Base-by-base conservation (phyloP, 768 basidiomycete species). In the Boletus subcaerulescens region DNA sequence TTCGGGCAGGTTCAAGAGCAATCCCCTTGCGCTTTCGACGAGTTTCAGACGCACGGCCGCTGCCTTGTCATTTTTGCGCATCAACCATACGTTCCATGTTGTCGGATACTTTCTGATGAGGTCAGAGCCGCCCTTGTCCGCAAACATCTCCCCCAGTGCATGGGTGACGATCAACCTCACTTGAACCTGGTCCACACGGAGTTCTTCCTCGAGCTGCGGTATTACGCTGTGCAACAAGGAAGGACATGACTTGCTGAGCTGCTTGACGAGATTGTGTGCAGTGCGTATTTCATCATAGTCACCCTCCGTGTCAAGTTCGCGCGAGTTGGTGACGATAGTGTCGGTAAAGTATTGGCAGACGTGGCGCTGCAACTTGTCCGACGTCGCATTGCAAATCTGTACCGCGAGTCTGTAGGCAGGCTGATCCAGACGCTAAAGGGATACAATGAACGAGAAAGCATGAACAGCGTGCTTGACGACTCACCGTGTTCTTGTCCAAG, bases 261-360 rank as follows among this genome's bases (percentile, higher is more conserved):
- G 84, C 64, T 89, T 87, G 72, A 98, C 86, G 60, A 97, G 88
- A 35, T 84, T 81, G 70, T 98, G 96, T 4, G 92, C 87, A 5
- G 77, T 78, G 57, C 83, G 80, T 48, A 93, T 84, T 55, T 91
- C 84, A 33, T 80, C 78, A 54, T 80, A 78, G 53, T 87, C 82
- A 12, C 85, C 79, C 6, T 75, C 76, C 10, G 65, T 50, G 46
- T 88, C 87, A 13, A 87, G 82, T 38, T 74, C 73, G 40, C 74
- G 73, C 36, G 83, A 76, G 56, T 77, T 77, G 14, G 77, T 76
- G 44, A 86, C 80, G 63, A 95, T 89, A 56, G 91, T 85, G 62
- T 97, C 95, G 22, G 91, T 89, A 67, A 99, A 97, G 73, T 98
- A 94, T 62, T 90, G 85, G 65, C 87, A 90, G 44, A 96, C 89